phyloP scores from a whole-genome alignment of 371 early-diverging fungal species.

The Apophysomyces elegans region DNA sequence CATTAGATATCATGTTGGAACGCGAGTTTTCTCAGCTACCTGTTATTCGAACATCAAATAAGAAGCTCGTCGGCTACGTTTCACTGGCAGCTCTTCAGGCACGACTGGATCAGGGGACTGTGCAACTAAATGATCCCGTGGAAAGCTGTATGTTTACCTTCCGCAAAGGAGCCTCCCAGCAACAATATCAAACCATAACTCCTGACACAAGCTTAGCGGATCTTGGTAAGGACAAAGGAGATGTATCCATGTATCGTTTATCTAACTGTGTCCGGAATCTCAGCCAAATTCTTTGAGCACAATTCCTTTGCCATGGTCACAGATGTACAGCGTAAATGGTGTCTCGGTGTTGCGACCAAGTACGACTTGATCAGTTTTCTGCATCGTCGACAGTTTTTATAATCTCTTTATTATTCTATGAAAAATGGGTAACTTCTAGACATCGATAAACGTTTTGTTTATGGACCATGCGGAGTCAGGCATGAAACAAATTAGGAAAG shows the following conservation, averaged over 20 bases:
- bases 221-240: conserved; percentile 47
- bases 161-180: conserved; percentile 29
- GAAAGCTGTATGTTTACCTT: conserved; percentile 70
- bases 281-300: conserved; percentile 74
- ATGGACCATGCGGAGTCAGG: background rate
- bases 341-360: conserved; percentile 83
- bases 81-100: conserved; percentile 69
- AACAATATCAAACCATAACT: conserved; percentile 75
- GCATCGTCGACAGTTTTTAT: conserved; percentile 54
- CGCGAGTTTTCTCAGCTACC: conserved; percentile 89
- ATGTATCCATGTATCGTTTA: background rate
- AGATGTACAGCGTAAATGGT: conserved; percentile 80
- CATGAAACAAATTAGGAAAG: conserved; percentile 6
- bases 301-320: conserved; percentile 86
- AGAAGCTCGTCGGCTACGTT: conserved; percentile 82
- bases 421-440: background rate
- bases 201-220: conserved; percentile 82
- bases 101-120: conserved; percentile 56
- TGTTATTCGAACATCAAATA: conserved; percentile 64
- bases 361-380: conserved; percentile 76
- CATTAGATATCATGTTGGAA: conserved; percentile 79
- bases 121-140: conserved; percentile 53
- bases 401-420: conserved; percentile 15
- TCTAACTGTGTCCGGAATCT: background rate
- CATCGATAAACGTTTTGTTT: background rate